Evolutionary conservation across 768 basidiomycete species (phyloP).

Genomic region (Boletus rufocinnamomeus): DNA sequence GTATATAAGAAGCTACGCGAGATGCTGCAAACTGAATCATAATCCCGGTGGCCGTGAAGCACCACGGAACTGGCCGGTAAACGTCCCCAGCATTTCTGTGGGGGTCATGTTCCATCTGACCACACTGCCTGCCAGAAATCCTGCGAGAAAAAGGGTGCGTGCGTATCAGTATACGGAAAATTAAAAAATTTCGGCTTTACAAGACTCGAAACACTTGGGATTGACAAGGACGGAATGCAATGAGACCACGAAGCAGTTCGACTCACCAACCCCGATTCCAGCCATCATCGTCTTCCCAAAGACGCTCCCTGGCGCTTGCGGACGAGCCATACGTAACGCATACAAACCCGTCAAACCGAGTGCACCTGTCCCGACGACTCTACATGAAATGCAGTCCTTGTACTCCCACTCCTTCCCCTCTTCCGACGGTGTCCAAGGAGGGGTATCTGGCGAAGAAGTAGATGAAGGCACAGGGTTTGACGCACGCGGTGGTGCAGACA

Average conservation of each 20-base stretch:
- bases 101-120: slow-evolving; percentile 35
- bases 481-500: slow-evolving; percentile 25
- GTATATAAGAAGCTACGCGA: slow-evolving; percentile 5
- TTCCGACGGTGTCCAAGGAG: slow-evolving; percentile 5
- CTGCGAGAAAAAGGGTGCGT: slow-evolving; percentile 6
- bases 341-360: slow-evolving; percentile 66
- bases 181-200: neutral
- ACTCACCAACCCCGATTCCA: slow-evolving; percentile 62
- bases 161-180: slow-evolving; percentile 11
- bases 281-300: slow-evolving; percentile 63
- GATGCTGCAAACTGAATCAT: slow-evolving; percentile 1
- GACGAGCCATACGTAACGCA: slow-evolving; percentile 65
- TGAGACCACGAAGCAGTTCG: neutral
- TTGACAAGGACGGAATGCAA: neutral
- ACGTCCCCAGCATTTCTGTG: slow-evolving; percentile 23
- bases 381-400: slow-evolving; percentile 69
- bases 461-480: slow-evolving; percentile 3
- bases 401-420: slow-evolving; percentile 20
- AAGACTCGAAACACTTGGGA: neutral
- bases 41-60: slow-evolving; percentile 1
- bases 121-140: slow-evolving; percentile 33
- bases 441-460: neutral
- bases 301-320: slow-evolving; percentile 59
- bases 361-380: slow-evolving; percentile 64
- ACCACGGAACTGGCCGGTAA: slow-evolving; percentile 15